phyloP scores from a whole-genome alignment of 108 stramenopile genomes.

The Nannochloropsis gaditana region DNA sequence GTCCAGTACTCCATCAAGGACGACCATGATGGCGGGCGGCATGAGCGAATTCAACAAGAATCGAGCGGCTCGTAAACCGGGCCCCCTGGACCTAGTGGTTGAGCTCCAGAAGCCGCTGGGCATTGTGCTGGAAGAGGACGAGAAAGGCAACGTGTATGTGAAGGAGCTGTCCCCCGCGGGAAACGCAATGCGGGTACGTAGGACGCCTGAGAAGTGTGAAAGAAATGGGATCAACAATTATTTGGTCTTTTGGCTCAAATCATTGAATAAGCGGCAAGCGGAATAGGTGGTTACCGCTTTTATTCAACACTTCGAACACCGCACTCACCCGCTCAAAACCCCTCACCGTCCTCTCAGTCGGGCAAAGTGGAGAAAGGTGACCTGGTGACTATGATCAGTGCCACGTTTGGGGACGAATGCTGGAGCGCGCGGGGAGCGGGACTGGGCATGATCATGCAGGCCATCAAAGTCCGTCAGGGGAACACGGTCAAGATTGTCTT shows the following conservation, averaged over 20 bases:
- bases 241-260: neutral
- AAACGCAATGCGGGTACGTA: neutral
- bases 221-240: neutral
- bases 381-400: conserved; percentile 82
- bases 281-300: neutral
- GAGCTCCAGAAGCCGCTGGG: conserved; percentile 83
- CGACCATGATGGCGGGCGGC: neutral
- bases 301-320: neutral
- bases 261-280: too few species aligned
- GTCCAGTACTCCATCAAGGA: neutral
- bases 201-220: neutral
- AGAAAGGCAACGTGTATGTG: conserved; percentile 53
- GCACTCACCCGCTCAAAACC: neutral
- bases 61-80: conserved; percentile 47
- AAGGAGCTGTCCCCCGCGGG: neutral
- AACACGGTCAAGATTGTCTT: conserved; percentile 41
- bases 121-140: conserved; percentile 80
- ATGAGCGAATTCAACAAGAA: conserved; percentile 13
- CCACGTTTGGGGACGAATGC: conserved; percentile 92
- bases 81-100: conserved; percentile 69
- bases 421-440: conserved; percentile 84
- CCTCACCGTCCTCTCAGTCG: neutral
- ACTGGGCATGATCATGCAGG: conserved; percentile 73
- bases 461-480: conserved; percentile 67
- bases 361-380: conserved; percentile 70